phyloP scores from a whole-genome alignment of 768 basidiomycete genomes.

The Pleurotus sapidus region DNA sequence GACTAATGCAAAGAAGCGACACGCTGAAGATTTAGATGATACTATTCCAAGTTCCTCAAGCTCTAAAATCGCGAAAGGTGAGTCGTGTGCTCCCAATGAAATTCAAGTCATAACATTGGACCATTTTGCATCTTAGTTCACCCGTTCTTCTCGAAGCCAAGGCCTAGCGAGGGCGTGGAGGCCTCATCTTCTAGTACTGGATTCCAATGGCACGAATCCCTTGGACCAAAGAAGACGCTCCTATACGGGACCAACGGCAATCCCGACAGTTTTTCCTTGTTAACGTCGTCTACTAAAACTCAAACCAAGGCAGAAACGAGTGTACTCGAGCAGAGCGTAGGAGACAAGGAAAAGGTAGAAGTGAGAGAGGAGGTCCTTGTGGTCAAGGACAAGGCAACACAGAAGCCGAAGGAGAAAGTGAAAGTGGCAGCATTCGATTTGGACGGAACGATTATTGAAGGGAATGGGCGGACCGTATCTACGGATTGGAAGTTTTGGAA shows the following conservation, averaged over 20 bases:
- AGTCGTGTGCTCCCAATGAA: not conserved
- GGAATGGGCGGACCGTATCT: slow-evolving; percentile 31
- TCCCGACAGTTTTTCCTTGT: not conserved
- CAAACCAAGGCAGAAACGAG: no score
- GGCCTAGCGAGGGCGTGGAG: not conserved
- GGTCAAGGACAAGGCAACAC: no score
- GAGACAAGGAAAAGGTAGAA: no score
- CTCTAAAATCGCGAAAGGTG: not conserved
- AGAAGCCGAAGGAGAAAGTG: slow-evolving; percentile 6
- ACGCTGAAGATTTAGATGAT: not conserved
- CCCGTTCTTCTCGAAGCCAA: slow-evolving; percentile 1
- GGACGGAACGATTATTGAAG: slow-evolving; percentile 83
- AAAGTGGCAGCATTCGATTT: slow-evolving; percentile 83
- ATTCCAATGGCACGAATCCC: not conserved
- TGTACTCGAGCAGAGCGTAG: no score
- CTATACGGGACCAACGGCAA: not conserved
- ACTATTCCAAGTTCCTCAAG: not conserved
- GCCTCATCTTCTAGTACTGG: not conserved
- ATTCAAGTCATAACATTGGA: no score
- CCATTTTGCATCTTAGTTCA: not conserved
- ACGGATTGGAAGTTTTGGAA: slow-evolving; percentile 73
- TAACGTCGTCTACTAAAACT: no score
- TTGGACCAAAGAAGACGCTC: not conserved
- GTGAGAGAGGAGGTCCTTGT: no score
- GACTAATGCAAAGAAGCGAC: not conserved